Conservation (phyloP, 2,329 filamentous ascomycete species). For the Cyphellophora europaea region DNA sequence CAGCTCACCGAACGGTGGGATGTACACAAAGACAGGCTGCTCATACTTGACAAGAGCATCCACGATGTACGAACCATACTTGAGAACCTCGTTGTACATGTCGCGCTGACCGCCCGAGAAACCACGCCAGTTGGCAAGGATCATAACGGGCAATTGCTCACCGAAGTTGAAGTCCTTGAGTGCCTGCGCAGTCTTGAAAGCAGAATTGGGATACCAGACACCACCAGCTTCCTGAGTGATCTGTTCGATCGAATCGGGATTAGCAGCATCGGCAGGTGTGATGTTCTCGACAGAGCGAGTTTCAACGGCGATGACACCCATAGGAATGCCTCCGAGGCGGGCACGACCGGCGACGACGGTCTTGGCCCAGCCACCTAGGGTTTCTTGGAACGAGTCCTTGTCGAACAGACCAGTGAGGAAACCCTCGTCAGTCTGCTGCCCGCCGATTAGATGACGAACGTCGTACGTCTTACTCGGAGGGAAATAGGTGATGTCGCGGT, state of each 20-base stretch:
- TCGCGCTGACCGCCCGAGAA: conserved; percentile 99
- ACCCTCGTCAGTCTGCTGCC: conserved; percentile 74
- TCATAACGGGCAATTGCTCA: conserved; percentile 97
- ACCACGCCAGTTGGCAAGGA: conserved; percentile 98
- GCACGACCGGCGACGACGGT: conserved; percentile 96
- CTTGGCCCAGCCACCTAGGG: conserved; percentile 91
- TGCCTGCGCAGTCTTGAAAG: conserved; percentile 98
- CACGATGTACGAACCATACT: conserved; percentile 98
- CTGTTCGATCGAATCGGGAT: conserved; percentile 96
- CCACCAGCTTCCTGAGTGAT: conserved; percentile 90
- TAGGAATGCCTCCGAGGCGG: conserved; percentile 90
- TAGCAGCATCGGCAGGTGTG: conserved; percentile 91
- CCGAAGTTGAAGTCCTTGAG: conserved; percentile 99
- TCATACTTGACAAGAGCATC: conserved; percentile 97
- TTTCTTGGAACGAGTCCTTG: conserved; percentile 91
- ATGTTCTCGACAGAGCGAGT: conserved; percentile 94
- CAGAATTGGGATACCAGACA: conserved; percentile 99
- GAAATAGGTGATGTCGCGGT: conserved; percentile 78
- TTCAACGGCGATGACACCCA: conserved; percentile 97
- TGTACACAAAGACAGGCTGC: conserved; percentile 98
- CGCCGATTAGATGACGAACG: conserved; percentile 84
- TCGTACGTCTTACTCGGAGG: conserved; percentile 80
- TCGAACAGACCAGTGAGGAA: conserved; percentile 93
- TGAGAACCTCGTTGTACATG: conserved; percentile 99
- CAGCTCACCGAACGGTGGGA: conserved; percentile 90